Conservation (phyloP, 257 asterid species). For the Solanum ossicruentum region DNA sequence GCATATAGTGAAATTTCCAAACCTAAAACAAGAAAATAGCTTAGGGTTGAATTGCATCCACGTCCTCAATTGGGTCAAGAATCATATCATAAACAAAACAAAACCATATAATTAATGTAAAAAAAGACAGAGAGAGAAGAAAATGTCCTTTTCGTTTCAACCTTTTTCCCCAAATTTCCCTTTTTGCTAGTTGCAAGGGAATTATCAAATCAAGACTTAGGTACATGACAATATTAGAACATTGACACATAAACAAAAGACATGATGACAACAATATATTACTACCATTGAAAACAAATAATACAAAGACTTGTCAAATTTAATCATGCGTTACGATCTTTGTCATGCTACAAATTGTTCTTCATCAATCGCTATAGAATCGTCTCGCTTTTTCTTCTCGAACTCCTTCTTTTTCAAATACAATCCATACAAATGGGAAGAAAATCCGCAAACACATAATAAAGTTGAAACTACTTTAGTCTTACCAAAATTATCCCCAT, state of each 20-base stretch:
- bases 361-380: not conserved
- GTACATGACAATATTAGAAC: not conserved
- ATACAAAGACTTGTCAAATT: not conserved
- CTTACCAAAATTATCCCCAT: conserved; percentile 44
- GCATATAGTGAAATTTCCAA: no score
- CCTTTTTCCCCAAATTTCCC: not conserved
- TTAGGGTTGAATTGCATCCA: no score
- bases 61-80: no score
- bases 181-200: not conserved
- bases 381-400: not conserved
- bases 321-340: not conserved
- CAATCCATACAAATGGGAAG: conserved; percentile 50
- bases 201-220: not conserved
- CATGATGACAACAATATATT: not conserved
- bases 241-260: not conserved
- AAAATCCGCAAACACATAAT: conserved; percentile 65
- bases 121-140: no score
- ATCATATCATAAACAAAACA: no score
- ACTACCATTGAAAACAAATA: no score
- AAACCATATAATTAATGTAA: no score
- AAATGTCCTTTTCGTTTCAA: no score
- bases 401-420: not conserved
- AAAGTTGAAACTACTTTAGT: conserved; percentile 41
- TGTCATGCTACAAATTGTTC: conserved; percentile 1
- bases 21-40: no score